Percentiles rank a stretch among this genome's conserved stretches.
Evolutionary conservation across 345 rosid species (phyloP).

Genomic region (Pistacia integerrima): DNA sequence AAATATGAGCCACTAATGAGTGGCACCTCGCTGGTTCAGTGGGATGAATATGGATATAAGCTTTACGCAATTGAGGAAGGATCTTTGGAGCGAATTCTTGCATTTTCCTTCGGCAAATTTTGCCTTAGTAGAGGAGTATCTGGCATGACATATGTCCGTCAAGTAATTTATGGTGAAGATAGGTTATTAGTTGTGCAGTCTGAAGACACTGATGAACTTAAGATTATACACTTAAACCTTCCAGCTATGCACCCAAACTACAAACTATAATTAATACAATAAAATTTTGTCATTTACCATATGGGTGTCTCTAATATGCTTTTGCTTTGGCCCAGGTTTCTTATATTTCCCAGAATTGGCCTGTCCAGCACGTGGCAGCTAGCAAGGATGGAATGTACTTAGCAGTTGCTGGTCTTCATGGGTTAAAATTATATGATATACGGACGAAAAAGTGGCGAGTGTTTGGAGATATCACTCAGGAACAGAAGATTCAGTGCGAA

Average conservation of each 20-base stretch:
- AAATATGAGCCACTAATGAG: constrained; percentile 83
- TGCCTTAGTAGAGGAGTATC: constrained; percentile 95
- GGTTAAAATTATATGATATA: constrained; percentile 84
- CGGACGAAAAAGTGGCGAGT: constrained; percentile 87
- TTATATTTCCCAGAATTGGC: constrained; percentile 94
- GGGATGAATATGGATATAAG: constrained; percentile 96
- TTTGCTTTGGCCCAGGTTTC: constrained; percentile 63
- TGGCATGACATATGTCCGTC: constrained; percentile 88
- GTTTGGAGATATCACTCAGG: constrained; percentile 95
- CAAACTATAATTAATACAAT: constrained; percentile 14
- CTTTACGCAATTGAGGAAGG: constrained; percentile 90
- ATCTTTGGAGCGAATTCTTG: constrained; percentile 79
- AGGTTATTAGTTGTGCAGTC: constrained; percentile 96
- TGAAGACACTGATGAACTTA: constrained; percentile 90
- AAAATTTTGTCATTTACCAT: constrained; percentile 22
- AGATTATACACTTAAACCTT: constrained; percentile 86
- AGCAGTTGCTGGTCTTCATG: constrained; percentile 95
- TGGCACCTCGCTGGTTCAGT: constrained; percentile 88
- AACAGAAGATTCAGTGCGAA: constrained; percentile 90
- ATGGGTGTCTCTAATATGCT: constrained; percentile 29
- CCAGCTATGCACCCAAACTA: constrained; percentile 60
- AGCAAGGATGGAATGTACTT: constrained; percentile 95
- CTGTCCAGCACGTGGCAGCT: constrained; percentile 98
- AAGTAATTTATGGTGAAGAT: constrained; percentile 94
- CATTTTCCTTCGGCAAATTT: constrained; percentile 94